phyloP scores from a whole-genome alignment of 2,329 filamentous ascomycete species.

The Penicillium occitanis region DNA sequence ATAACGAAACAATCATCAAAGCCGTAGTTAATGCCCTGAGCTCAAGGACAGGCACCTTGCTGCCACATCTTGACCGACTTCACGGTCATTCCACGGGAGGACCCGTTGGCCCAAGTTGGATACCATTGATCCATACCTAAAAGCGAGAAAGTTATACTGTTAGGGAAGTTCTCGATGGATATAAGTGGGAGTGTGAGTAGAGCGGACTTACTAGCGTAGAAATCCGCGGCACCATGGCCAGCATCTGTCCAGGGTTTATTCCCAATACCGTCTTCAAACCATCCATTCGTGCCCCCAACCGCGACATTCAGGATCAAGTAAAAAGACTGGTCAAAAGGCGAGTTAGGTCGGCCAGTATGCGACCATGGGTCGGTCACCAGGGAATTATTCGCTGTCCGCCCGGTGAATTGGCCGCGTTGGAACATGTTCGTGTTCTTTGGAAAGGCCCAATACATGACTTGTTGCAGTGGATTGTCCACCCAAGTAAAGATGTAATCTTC shows the following conservation, averaged over 20 bases:
- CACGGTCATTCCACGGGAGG: slow-evolving; percentile 49
- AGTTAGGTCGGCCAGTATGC: slow-evolving; percentile 41
- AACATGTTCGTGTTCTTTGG: slow-evolving; percentile 32
- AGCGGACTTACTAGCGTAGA: slow-evolving; percentile 40
- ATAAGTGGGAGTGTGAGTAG: not conserved
- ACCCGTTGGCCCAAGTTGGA: slow-evolving; percentile 50
- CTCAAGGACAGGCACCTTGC: slow-evolving; percentile 32
- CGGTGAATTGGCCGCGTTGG: slow-evolving; percentile 44
- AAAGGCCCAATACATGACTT: slow-evolving; percentile 33
- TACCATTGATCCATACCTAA: slow-evolving; percentile 40
- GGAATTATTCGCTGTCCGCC: slow-evolving; percentile 44
- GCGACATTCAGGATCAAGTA: slow-evolving; percentile 55
- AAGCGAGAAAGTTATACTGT: slow-evolving; percentile 12
- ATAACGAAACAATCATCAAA: not conserved
- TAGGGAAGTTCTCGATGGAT: not conserved
- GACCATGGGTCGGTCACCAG: slow-evolving; percentile 49
- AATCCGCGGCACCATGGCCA: slow-evolving; percentile 38
- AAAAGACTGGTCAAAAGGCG: slow-evolving; percentile 55
- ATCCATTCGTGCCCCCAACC: slow-evolving; percentile 52
- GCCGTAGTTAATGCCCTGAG: not conserved
- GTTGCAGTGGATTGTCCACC: slow-evolving; percentile 47
- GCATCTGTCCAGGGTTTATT: slow-evolving; percentile 51
- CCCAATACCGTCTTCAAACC: slow-evolving; percentile 49
- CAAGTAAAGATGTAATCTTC: slow-evolving; percentile 56
- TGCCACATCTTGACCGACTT: slow-evolving; percentile 53